These are phyloP conservation scores for Suillus sp. DNA, from an alignment of 768 basidiomycete genomes.

Conservation along the genomic window DNA sequence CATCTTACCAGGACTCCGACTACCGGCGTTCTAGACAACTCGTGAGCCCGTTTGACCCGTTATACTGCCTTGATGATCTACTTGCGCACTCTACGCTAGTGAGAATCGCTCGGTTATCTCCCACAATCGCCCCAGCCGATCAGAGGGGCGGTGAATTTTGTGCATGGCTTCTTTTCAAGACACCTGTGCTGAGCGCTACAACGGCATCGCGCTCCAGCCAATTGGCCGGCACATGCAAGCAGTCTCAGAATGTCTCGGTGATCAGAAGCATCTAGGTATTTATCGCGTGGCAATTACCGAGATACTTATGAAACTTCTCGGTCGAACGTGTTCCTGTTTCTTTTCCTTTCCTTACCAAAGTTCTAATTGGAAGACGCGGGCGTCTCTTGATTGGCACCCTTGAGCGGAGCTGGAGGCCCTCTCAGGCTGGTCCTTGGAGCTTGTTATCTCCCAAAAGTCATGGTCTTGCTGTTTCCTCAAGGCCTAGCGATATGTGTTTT, in stretches of 20 bases:
- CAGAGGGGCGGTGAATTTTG: constrained; percentile 4
- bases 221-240: no score
- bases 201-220: constrained; percentile 4
- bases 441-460: constrained; percentile 13
- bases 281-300: constrained; percentile 2
- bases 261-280: neutral
- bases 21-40: neutral
- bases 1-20: constrained; percentile 2
- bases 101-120: neutral
- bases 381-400: constrained; percentile 12
- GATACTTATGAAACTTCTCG: constrained; percentile 9
- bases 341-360: constrained; percentile 9
- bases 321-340: constrained; percentile 3
- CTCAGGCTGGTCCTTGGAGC: constrained; percentile 21
- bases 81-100: neutral
- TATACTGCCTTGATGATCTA: constrained; percentile 5
- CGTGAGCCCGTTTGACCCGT: neutral
- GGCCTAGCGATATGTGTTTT: constrained; percentile 8
- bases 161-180: neutral
- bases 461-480: constrained; percentile 17
- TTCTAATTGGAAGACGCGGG: constrained; percentile 15
- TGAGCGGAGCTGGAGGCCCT: constrained; percentile 13
- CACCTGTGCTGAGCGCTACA: constrained; percentile 3
- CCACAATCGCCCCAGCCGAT: neutral
- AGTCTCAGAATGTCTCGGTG: neutral